phyloP scores from a whole-genome alignment of 2,329 filamentous ascomycete genomes.

The Colletotrichum cereale region DNA sequence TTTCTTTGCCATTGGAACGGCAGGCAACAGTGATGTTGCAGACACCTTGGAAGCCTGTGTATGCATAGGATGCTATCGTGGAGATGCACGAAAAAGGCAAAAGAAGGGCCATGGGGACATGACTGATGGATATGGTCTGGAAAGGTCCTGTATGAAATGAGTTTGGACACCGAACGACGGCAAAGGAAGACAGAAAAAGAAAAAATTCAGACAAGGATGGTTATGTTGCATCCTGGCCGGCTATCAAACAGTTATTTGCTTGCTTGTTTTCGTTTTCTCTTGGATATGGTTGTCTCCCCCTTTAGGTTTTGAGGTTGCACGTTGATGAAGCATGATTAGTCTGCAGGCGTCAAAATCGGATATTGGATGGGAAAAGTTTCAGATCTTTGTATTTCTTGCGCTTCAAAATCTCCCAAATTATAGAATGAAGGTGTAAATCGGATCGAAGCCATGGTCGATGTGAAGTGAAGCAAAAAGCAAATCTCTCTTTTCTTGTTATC shows the following conservation, averaged over 20 bases:
- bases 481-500: conserved; percentile 1
- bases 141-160: conserved; percentile 19
- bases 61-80: conserved; percentile 5
- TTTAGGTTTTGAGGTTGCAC: not conserved
- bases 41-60: not conserved
- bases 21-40: not conserved
- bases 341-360: conserved; percentile 28
- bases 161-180: conserved; percentile 29
- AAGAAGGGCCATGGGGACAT: conserved; percentile 1
- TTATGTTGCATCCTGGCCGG: not conserved
- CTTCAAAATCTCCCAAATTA: not conserved
- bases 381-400: not conserved
- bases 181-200: not conserved
- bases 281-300: conserved; percentile 1
- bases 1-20: not conserved
- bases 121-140: conserved; percentile 1
- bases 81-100: conserved; percentile 3
- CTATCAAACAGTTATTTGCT: not conserved
- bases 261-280: not conserved
- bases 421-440: conserved; percentile 15
- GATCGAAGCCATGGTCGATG: not conserved
- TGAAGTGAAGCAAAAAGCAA: not conserved
- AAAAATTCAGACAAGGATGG: conserved; percentile 12
- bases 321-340: conserved; percentile 26
- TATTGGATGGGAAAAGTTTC: conserved; percentile 34